Evolutionary conservation across 2,329 filamentous ascomycete genomes (phyloP).

Genomic region (Pseudocercospora cruenta): DNA sequence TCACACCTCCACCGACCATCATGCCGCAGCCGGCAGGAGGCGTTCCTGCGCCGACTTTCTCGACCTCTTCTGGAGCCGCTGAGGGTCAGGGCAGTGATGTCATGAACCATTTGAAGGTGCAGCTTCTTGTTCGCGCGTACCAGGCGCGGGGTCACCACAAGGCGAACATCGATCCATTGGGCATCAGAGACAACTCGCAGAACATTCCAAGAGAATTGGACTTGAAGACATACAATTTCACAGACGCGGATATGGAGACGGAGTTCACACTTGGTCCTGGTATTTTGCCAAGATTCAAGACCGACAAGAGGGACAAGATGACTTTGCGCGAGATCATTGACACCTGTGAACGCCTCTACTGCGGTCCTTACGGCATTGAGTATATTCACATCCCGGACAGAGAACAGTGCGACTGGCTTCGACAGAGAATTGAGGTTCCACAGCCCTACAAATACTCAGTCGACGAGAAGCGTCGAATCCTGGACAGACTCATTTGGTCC

Average conservation of each 20-base stretch:
- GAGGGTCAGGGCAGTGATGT: slow-evolving; percentile 76
- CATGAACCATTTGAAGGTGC: slow-evolving; percentile 96
- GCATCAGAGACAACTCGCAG: slow-evolving; percentile 68
- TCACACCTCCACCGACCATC: slow-evolving; percentile 91
- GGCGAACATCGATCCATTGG: slow-evolving; percentile 93
- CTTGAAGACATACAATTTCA: slow-evolving; percentile 93
- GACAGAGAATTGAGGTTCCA: slow-evolving; percentile 91
- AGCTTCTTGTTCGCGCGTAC: slow-evolving; percentile 94
- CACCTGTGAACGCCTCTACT: slow-evolving; percentile 94
- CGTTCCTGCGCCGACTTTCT: slow-evolving; percentile 72
- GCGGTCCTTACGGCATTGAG: slow-evolving; percentile 94
- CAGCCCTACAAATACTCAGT: slow-evolving; percentile 96
- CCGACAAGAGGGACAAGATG: slow-evolving; percentile 90
- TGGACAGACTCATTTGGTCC: slow-evolving; percentile 97
- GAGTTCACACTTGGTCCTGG: slow-evolving; percentile 92
- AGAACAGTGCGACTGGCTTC: slow-evolving; percentile 97
- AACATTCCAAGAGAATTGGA: slow-evolving; percentile 78
- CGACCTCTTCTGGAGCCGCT: slow-evolving; percentile 65
- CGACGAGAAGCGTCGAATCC: slow-evolving; percentile 95
- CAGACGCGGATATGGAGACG: slow-evolving; percentile 87
- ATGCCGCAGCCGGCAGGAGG: slow-evolving; percentile 80
- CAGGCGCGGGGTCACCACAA: slow-evolving; percentile 98
- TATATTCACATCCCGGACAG: slow-evolving; percentile 99
- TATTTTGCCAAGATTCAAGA: slow-evolving; percentile 92
- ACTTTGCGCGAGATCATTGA: slow-evolving; percentile 90